Conservation (phyloP, 352 stramenopile genomes). For the Phytophthora lateralis region DNA sequence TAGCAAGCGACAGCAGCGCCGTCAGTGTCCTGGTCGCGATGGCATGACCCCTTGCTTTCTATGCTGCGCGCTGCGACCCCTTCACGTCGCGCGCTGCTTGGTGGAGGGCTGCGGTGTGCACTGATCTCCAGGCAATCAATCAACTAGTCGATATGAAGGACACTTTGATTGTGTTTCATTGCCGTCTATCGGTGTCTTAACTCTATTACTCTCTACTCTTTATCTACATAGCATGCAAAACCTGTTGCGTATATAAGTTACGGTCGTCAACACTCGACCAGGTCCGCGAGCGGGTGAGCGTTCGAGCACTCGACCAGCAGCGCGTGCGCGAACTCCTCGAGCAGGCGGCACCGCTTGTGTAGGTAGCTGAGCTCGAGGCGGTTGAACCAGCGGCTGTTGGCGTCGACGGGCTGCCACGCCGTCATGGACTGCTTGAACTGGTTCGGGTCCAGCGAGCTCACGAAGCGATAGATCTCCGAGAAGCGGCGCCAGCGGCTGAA, state of each 20-base stretch:
- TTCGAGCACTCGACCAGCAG: slow-evolving; percentile 77
- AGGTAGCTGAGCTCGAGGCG: slow-evolving; percentile 84
- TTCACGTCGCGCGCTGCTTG: not conserved
- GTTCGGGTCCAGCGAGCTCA: slow-evolving; percentile 52
- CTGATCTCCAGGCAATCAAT: slow-evolving; percentile 22
- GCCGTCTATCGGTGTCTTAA: slow-evolving; percentile 15
- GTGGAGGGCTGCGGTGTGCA: slow-evolving; percentile 27
- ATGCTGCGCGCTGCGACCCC: slow-evolving; percentile 2
- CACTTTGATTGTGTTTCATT: slow-evolving; percentile 12
- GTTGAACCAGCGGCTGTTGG: slow-evolving; percentile 79
- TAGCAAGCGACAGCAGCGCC: slow-evolving; percentile 16
- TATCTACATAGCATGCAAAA: slow-evolving; percentile 46
- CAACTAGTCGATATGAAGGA: not conserved
- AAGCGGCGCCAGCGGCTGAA: slow-evolving; percentile 79
- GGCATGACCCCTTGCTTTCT: slow-evolving; percentile 21
- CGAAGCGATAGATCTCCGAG: slow-evolving; percentile 73
- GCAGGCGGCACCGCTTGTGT: slow-evolving; percentile 74
- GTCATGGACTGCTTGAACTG: slow-evolving; percentile 60
- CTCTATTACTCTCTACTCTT: slow-evolving; percentile 38
- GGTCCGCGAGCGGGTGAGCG: slow-evolving; percentile 70
- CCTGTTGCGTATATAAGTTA: slow-evolving; percentile 38
- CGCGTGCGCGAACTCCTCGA: slow-evolving; percentile 79
- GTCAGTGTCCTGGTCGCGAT: slow-evolving; percentile 9
- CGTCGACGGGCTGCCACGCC: slow-evolving; percentile 65
- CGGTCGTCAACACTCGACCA: slow-evolving; percentile 56